A percentile compares a stretch with the other conserved stretches of the same genome.
phyloP scores from a whole-genome alignment of 176 grass and related monocot species.

The Thinopyrum elongatum region DNA sequence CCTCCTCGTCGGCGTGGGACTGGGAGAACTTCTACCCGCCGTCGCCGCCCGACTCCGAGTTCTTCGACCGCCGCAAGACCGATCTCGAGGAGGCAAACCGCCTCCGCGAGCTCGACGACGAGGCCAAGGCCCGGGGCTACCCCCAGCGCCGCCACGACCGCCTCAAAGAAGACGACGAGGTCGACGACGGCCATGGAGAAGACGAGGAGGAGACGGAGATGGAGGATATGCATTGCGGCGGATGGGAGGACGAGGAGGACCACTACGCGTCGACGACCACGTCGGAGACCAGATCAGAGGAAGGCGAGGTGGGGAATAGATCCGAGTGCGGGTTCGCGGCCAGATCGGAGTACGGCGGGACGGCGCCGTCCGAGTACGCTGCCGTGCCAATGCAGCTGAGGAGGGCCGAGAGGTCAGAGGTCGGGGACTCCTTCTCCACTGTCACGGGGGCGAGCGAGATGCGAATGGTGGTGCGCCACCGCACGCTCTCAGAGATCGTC shows the following conservation, averaged over 20 bases:
- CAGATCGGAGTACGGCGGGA: slow-evolving; percentile 73
- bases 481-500: slow-evolving; percentile 76
- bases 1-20: slow-evolving; percentile 91
- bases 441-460: slow-evolving; percentile 50
- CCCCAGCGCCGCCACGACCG: slow-evolving; percentile 30
- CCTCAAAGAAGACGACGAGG: slow-evolving; percentile 62
- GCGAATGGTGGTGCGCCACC: slow-evolving; percentile 74
- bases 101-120: slow-evolving; percentile 58
- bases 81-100: slow-evolving; percentile 71
- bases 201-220: slow-evolving; percentile 31
- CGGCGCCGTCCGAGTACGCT: slow-evolving; percentile 33
- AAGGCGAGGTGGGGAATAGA: slow-evolving; percentile 60
- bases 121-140: slow-evolving; percentile 38
- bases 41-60: slow-evolving; percentile 94
- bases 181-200: slow-evolving; percentile 31
- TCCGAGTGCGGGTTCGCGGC: slow-evolving; percentile 58
- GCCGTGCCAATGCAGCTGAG: slow-evolving; percentile 34
- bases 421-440: slow-evolving; percentile 33
- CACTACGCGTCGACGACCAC: slow-evolving; percentile 62
- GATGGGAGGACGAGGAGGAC: slow-evolving; percentile 65
- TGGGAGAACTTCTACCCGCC: slow-evolving; percentile 96
- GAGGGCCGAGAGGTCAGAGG: slow-evolving; percentile 59
- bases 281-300: slow-evolving; percentile 59
- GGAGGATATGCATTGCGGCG: slow-evolving; percentile 45
- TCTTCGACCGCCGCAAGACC: slow-evolving; percentile 73